Base-by-base conservation (phyloP, 306 rosid species). In the Prunus armeniaca region DNA sequence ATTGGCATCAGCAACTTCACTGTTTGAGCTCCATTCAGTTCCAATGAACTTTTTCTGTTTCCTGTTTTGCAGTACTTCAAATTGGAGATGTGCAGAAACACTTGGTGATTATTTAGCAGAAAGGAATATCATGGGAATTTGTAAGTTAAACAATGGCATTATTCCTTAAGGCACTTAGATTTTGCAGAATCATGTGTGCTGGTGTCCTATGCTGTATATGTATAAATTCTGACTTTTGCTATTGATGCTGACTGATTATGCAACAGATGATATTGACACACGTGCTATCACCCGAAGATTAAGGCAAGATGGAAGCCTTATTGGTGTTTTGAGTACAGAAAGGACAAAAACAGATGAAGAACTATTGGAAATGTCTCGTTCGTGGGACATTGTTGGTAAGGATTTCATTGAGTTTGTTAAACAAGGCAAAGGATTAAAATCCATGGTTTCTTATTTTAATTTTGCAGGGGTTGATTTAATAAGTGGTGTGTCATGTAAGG, bases 361-460 rank as follows among this genome's bases (percentile, higher is more conserved):
- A 72, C 91, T 95, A 68, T 79, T 95, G 81, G 83, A 84, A 71
- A 79, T 89, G 88, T 90, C 98, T 60, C 90, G 84, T 41, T 89
- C 97, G 12, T 95, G 99, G 99, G 84, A 92, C 60, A 95, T 95
- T 88, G 97, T 95, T 70, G 99, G 99, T 95, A 83, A 77, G 97
- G 76, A 76, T 62, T 62, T 51, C 52, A 57, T 10, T 19, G 63
- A 46, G 57, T 20, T 69, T 13, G n/a, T 72, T 50, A 70, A 65
- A 52, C 60, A 56, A 34, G 76, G 38, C 7, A 6, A 57, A 72
- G 66, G 55, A 46, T 74, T 67, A 70, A 54, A 58, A 15, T 75
- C 67, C 25, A 63, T 73, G 46, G 25, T 54, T 82, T 57, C 17
- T 71, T 79, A 52, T 41, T 82, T 84, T 73, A 9, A 66, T 14